A percentile compares a stretch with the other conserved stretches of the same genome.
Evolutionary conservation across 352 stramenopile genomes (phyloP).

Genomic region (Proteromonas lacertae): DNA sequence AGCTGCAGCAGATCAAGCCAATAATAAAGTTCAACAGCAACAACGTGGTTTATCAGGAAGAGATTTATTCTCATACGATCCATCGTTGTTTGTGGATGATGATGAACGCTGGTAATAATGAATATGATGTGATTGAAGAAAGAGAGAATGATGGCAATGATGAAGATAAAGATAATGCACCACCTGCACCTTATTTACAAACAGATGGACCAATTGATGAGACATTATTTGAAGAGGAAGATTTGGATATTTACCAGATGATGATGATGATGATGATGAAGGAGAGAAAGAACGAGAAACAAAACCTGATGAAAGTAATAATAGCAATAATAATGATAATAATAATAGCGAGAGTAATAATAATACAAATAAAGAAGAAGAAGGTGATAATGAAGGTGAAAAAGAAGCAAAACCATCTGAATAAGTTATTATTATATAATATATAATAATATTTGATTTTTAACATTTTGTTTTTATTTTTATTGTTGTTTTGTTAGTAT

Average conservation of each 20-base stretch:
- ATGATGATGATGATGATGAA: no score
- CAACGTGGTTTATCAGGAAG: conserved; percentile 26
- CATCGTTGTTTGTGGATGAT: conserved; percentile 26
- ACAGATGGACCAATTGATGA: not conserved
- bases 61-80: conserved; percentile 33
- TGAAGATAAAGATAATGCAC: not conserved
- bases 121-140: no score
- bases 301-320: not conserved
- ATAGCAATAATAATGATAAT: not conserved
- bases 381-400: not conserved
- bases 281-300: not conserved
- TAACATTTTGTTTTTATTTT: no score
- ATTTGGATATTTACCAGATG: not conserved
- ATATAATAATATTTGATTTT: no score
- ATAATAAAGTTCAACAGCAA: no score
- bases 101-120: conserved; percentile 9
- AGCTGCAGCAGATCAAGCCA: conserved; percentile 8
- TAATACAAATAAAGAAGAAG: not conserved
- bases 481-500: no score
- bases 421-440: no score
- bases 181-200: no score
- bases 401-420: not conserved
- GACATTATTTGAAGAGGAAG: not conserved
- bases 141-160: no score
- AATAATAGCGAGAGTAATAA: not conserved